Evolutionary conservation across 1,284 basidiomycete genomes (phyloP), one percentile per base, ranked within the genome.

Genomic region (Leccinum angustisporum): DNA sequence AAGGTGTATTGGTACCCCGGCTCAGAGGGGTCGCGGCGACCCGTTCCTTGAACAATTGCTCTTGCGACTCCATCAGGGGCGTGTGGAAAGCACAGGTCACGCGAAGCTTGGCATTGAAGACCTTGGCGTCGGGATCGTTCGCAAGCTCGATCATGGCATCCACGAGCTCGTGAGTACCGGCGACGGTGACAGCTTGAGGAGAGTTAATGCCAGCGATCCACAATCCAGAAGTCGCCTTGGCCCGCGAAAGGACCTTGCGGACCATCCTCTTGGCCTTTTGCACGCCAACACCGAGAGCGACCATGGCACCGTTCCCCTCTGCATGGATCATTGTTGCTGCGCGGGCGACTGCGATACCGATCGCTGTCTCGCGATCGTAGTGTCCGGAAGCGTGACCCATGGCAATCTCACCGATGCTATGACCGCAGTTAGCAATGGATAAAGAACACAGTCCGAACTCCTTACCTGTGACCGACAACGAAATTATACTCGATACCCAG

Each of bases 361-460:
- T 30, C 3, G 71, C 64, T 62, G 65, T 75, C 54, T 74, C 68
- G 40, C 71, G 70, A 56, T 75, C 68, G 48, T 73, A 75, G 52
- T 73, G 73, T 9, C 72, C 73, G 1, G 73, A 73, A 36, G 72
- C 72, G 16, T 73, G 74, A 34, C 73, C 73, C 72, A 73, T 75
- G 5, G 70, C 72, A 46, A 73, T 73, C 54, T 73, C 73, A 30
- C 72, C 74, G 27, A 74, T 75, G 63, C 65, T 74, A 16, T 38
- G 5, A 4, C 65, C 33, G 65, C 52, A 11, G 34, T 46, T 14
- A 48, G 30, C 14, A 56, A 6, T 1, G 4, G 51, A 18, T 43
- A 57, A 3, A 13, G 5, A 8, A 38, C 4, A 40, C 13, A 2
- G 10, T 6, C 18, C 18, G 10, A 18, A 8, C n/a, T n/a, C 46